Conservation (phyloP, 257 asterid genomes). For the Scutellaria barbata region DNA sequence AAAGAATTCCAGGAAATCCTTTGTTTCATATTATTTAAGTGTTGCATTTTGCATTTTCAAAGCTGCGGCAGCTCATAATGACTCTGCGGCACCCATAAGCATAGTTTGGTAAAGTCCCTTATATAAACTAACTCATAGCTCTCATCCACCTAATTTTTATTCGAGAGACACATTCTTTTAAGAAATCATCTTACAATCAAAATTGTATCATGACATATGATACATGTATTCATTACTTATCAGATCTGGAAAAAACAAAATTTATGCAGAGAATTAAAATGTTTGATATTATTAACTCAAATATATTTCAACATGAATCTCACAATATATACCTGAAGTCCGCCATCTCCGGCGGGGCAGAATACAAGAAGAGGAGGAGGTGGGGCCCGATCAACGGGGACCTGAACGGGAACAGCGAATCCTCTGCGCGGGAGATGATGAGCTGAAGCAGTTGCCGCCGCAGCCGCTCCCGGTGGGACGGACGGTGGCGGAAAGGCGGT, state of each 20-base stretch:
- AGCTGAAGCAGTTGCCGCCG: slow-evolving; percentile 49
- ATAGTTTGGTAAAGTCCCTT: slow-evolving; percentile 18
- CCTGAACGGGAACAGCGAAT: slow-evolving; percentile 77
- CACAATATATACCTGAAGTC: slow-evolving; percentile 66
- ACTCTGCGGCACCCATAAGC: neutral
- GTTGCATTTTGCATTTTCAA: neutral
- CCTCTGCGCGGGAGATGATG: slow-evolving; percentile 65
- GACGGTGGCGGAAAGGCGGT: slow-evolving; percentile 40
- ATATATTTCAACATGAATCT: neutral
- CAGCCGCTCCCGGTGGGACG: slow-evolving; percentile 35
- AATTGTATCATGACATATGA: slow-evolving; percentile 8
- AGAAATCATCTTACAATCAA: slow-evolving; percentile 18
- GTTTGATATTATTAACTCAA: slow-evolving; percentile 1
- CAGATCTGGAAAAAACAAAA: slow-evolving; percentile 36
- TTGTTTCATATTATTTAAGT: neutral
- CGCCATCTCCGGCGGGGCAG: slow-evolving; percentile 73
- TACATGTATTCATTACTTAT: slow-evolving; percentile 14
- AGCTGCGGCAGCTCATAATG: slow-evolving; percentile 7
- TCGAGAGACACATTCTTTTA: neutral
- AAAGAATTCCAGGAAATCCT: neutral
- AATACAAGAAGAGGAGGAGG: slow-evolving; percentile 62
- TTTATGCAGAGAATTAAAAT: slow-evolving; percentile 3
- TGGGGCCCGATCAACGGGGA: slow-evolving; percentile 64
- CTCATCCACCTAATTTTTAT: slow-evolving; percentile 9
- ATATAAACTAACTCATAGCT: slow-evolving; percentile 25